Base-by-base conservation (phyloP, 257 asterid genomes). In the Scutellaria galericulata region DNA sequence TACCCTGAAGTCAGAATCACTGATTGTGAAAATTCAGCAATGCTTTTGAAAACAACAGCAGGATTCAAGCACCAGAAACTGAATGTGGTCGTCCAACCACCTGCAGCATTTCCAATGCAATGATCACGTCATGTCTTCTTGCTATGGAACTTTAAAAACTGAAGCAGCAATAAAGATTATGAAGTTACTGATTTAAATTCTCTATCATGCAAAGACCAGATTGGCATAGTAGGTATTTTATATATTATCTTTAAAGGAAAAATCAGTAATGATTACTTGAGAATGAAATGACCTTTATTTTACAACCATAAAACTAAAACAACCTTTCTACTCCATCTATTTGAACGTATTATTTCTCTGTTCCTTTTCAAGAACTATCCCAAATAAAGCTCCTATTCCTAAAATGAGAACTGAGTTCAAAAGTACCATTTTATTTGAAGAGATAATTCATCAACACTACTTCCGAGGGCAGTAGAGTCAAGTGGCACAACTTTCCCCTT, bases 1-100 rank as follows among this genome's bases (percentile, higher is more conserved):
- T 83, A 92, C 99, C 99, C 99, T 2, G 99, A 95, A 70, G 99
- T 95, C 68, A 95, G 83, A 65, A 95, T 88, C 72, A 95, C 98
- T n/a, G 99, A 91, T 72, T 87, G 89, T 62, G 97, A 90, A 83
- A 72, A 40, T 50, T 87, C 91, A 53, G 98, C 87, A 72, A 95
- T 87, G 82, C 84, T 83, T 85, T 83, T 92, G 87, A 95, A 95
- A 72, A 92, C 97, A 7, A 90, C 92, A 53, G 99, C 85, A 71
- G 99, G 98, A 84, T 95, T 91, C 86, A 91, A 81, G 93, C 98
- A 90, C 98, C 99, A 91, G 78, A 95, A 75, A 82, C 92, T 90
- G 71, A 88, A 75, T 14, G 85, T 82, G 75, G 75, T 80, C 42
- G 77, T 75, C 93, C 88, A 89, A 72, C 78, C 79, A 81, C 86